A percentile compares a stretch with the other conserved stretches of the same genome.
phyloP scores from a whole-genome alignment of 2,329 filamentous ascomycete genomes.

The Tolypocladium amazonense region DNA sequence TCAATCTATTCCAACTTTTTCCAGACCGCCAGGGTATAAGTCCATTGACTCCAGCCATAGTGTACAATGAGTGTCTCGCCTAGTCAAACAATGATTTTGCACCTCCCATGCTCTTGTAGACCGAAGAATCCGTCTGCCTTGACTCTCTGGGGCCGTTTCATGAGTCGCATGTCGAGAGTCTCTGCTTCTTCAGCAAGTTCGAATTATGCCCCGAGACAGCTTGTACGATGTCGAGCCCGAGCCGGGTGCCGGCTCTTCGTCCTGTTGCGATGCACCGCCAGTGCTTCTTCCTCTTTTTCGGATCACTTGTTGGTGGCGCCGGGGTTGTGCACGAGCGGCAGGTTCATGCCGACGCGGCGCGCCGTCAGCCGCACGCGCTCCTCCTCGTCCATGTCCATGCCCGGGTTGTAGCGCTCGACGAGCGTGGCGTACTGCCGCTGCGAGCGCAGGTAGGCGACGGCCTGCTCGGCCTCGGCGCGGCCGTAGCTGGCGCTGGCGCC shows the following conservation, averaged over 20 bases:
- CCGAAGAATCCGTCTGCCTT: not conserved
- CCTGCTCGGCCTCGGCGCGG: conserved; percentile 52
- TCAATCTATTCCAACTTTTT: not conserved
- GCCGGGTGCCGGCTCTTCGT: not conserved
- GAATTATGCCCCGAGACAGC: not conserved
- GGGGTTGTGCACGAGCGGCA: conserved; percentile 53
- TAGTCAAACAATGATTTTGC: not conserved
- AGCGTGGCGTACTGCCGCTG: conserved; percentile 75
- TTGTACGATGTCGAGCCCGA: not conserved
- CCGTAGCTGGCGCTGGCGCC: conserved; percentile 13
- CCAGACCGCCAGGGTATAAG: not conserved
- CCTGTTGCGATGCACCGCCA: not conserved
- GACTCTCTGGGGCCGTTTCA: not conserved
- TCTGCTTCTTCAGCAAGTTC: not conserved
- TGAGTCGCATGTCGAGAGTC: not conserved
- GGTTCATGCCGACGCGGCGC: conserved; percentile 77
- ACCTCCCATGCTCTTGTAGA: not conserved
- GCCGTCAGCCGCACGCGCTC: conserved; percentile 79
- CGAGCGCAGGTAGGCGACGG: conserved; percentile 69
- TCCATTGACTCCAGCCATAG: not conserved
- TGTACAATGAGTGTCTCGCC: not conserved
- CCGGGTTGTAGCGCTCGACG: conserved; percentile 87
- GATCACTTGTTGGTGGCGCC: not conserved
- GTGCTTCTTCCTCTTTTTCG: too few species aligned
- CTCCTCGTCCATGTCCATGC: conserved; percentile 76